Percentiles rank a stretch among this genome's conserved stretches.
Conservation (phyloP, 148 eudicot genomes). For the Rhododendron simsii region DNA sequence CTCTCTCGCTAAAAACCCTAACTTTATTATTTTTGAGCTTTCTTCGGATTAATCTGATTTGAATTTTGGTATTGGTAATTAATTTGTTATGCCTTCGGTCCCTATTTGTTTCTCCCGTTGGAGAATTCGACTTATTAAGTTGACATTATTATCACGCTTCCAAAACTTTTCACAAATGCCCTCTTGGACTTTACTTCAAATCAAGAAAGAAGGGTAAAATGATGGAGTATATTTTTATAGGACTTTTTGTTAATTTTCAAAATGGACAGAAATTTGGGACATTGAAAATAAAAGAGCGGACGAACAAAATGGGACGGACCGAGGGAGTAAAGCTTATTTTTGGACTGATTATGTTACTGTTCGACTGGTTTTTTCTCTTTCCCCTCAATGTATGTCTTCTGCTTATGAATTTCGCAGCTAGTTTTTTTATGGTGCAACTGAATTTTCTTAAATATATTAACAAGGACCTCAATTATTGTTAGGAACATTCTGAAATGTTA, state of each 20-base stretch:
- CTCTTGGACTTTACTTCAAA: background rate
- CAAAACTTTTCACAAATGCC: background rate
- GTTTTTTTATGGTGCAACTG: background rate
- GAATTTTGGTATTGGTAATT: background rate
- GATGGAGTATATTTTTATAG: background rate
- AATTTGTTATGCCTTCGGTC: background rate
- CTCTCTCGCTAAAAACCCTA: background rate
- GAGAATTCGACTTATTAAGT: too few species aligned
- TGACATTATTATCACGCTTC: background rate
- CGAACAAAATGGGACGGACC: background rate
- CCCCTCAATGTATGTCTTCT: background rate
- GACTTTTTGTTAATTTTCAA: background rate
- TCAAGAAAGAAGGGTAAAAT: background rate
- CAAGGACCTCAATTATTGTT: too few species aligned
- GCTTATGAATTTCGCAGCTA: background rate
- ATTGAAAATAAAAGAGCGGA: background rate
- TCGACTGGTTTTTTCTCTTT: background rate
- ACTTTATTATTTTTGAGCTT: background rate
- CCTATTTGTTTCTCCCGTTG: background rate
- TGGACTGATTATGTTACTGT: too few species aligned
- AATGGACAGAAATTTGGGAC: background rate
- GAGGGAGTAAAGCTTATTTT: too few species aligned
- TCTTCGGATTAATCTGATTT: background rate
- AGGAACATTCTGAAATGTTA: background rate
- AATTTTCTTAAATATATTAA: background rate